Evolutionary conservation across 176 grass and related monocot genomes (phyloP).

Genomic region (Aegilops umbellulata): DNA sequence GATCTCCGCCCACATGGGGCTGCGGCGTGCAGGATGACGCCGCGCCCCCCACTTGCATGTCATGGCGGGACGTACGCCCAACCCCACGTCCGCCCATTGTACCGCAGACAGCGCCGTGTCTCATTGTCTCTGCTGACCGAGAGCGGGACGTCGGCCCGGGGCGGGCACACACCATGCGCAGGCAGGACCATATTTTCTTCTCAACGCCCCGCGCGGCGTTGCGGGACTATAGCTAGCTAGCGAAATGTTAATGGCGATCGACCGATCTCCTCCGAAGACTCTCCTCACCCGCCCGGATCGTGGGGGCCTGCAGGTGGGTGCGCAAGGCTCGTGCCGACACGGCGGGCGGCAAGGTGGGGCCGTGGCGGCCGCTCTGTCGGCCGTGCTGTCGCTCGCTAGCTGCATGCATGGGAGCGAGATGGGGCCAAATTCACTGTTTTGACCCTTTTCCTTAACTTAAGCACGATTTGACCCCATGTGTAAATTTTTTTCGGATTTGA

Average conservation of each 20-base stretch:
- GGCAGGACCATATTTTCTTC: constrained; percentile 14
- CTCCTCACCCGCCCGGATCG: background rate
- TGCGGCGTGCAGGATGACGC: background rate
- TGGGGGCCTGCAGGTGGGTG: background rate
- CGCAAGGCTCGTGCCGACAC: constrained; percentile 18
- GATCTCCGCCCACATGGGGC: constrained; percentile 13
- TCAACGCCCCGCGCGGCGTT: background rate
- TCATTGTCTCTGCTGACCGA: no score
- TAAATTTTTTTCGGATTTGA: no score
- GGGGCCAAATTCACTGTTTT: no score
- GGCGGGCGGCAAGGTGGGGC: constrained; percentile 21
- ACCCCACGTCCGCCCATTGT: background rate
- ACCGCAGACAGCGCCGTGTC: background rate
- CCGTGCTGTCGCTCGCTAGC: constrained; percentile 1
- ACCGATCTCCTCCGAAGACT: background rate
- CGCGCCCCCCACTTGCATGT: background rate
- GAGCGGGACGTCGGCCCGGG: no score
- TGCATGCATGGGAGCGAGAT: background rate
- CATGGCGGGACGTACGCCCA: background rate
- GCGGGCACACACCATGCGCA: background rate
- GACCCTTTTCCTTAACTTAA: no score
- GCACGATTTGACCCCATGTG: no score
- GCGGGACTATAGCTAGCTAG: background rate
- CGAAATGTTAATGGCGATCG: background rate
- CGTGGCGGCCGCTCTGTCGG: background rate